Evolutionary conservation across 345 rosid genomes (phyloP).

Genomic region (Theobroma cacao): DNA sequence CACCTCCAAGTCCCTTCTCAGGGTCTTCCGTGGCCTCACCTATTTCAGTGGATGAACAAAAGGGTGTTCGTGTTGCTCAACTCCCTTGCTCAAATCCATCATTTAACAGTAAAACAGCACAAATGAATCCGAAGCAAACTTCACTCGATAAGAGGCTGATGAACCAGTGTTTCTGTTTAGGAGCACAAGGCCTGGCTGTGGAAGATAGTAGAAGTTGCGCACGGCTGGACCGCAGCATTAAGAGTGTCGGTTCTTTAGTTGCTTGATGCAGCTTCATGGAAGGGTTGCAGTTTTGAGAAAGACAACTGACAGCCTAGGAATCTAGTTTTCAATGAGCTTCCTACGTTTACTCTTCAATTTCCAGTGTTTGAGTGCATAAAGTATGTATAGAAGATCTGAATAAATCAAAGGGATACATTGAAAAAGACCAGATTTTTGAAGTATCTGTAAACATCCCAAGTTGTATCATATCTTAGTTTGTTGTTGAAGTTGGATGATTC

Average conservation of each 20-base stretch:
- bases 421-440: neutral
- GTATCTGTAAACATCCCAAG: neutral
- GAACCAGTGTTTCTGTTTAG: constrained; percentile 70
- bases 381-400: constrained; percentile 3
- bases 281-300: neutral
- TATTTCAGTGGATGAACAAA: constrained; percentile 32
- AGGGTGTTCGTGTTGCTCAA: constrained; percentile 15
- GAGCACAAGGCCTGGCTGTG: constrained; percentile 58
- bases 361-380: neutral
- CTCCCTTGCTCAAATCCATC: constrained; percentile 5
- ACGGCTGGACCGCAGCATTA: constrained; percentile 30
- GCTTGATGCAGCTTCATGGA: constrained; percentile 24
- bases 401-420: neutral
- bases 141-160: constrained; percentile 49
- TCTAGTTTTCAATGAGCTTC: neutral
- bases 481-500: neutral
- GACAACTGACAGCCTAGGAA: neutral
- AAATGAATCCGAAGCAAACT: constrained; percentile 30
- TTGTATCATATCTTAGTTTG: neutral
- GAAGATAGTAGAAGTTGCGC: constrained; percentile 32
- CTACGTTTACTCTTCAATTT: neutral
- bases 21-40: constrained; percentile 38
- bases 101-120: neutral
- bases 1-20: constrained; percentile 40
- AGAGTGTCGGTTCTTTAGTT: constrained; percentile 43